Evolutionary conservation across 2,329 filamentous ascomycete genomes (phyloP), one percentile per base, ranked within the genome.

Genomic region (Colletotrichum eleusines): DNA sequence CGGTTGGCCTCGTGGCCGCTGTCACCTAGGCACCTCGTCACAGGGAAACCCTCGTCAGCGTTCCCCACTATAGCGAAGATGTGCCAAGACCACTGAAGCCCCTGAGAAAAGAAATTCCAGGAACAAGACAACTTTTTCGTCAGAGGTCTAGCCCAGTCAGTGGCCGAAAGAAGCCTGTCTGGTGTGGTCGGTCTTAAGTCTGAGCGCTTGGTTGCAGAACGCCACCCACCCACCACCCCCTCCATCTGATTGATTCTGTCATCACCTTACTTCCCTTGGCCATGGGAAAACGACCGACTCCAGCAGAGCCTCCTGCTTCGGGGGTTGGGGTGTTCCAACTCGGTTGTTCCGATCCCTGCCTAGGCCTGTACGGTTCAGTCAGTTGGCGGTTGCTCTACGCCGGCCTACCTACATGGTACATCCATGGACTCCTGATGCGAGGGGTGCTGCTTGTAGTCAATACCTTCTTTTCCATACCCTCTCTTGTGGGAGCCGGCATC

Each of bases 21-120:
- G 50, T n/a, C 35, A 35, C 38, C n/a, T n/a, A n/a, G n/a, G 38
- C 53, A n/a, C n/a, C n/a, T n/a, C 35, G 23, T 54, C 28, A 40
- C 53, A 65, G 44, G 66, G 66, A 18, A 46, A 26, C 38, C 48
- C 50, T 63, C 50, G 61, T 11, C 44, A 51, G 23, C 16, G n/a
- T 14, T n/a, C 50, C 26, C 48, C 31, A 40, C 54, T 18, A 42
- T 20, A 44, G 48, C 33, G 40, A 55, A 40, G 48, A 35, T n/a
- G 31, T 42, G 67, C 63, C 50, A 70, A 70, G 63, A n/a, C n/a
- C 18, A 26, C 20, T 5, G 50, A 42, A 67, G 57, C 67, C 63
- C 67, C 67, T 70, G 67, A 61, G 23, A 61, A 66, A 61, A 61
- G 23, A 61, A 66, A 61, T 70, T 44, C 66, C 53, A 61, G 20